phyloP scores from a whole-genome alignment of 1,284 basidiomycete genomes.

The Fomitopsis pinicola region DNA sequence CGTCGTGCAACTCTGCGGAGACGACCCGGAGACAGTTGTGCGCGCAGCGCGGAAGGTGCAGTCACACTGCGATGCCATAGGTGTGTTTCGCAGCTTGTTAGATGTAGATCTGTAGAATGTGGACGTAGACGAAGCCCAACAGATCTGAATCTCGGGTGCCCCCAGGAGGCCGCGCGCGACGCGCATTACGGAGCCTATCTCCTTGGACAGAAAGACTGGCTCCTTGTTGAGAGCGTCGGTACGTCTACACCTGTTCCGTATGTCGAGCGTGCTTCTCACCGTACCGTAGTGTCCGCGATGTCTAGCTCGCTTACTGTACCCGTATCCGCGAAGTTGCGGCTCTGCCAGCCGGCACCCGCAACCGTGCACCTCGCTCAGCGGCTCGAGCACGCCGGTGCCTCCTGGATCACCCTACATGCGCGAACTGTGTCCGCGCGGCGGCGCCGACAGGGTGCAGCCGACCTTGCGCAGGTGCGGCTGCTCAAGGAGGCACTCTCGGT shows the following conservation, averaged over 20 bases:
- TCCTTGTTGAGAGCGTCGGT: slow-evolving; percentile 60
- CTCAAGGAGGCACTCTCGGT: slow-evolving; percentile 48
- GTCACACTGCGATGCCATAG: slow-evolving; percentile 58
- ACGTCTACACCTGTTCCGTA: slow-evolving; percentile 9
- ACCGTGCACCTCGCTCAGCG: slow-evolving; percentile 53
- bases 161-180: slow-evolving; percentile 63
- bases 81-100: slow-evolving; percentile 29
- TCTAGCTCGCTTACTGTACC: slow-evolving; percentile 55
- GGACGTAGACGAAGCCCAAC: slow-evolving; percentile 16
- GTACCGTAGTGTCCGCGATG: slow-evolving; percentile 50
- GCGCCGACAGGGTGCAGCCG: slow-evolving; percentile 63
- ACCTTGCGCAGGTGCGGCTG: slow-evolving; percentile 52
- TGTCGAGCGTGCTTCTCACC: not conserved
- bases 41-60: slow-evolving; percentile 55
- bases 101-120: not conserved
- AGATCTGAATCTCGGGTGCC: slow-evolving; percentile 65
- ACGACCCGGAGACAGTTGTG: slow-evolving; percentile 56
- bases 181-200: slow-evolving; percentile 74
- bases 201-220: slow-evolving; percentile 66
- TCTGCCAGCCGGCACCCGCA: slow-evolving; percentile 38
- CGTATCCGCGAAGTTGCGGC: slow-evolving; percentile 54
- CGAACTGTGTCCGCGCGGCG: slow-evolving; percentile 64
- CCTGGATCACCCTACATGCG: slow-evolving; percentile 68
- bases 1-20: slow-evolving; percentile 70
- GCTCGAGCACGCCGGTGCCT: slow-evolving; percentile 57